These are phyloP conservation scores for Panaeolus cyanescens DNA, from an alignment of 768 basidiomycete genomes.

Conservation along the genomic window DNA sequence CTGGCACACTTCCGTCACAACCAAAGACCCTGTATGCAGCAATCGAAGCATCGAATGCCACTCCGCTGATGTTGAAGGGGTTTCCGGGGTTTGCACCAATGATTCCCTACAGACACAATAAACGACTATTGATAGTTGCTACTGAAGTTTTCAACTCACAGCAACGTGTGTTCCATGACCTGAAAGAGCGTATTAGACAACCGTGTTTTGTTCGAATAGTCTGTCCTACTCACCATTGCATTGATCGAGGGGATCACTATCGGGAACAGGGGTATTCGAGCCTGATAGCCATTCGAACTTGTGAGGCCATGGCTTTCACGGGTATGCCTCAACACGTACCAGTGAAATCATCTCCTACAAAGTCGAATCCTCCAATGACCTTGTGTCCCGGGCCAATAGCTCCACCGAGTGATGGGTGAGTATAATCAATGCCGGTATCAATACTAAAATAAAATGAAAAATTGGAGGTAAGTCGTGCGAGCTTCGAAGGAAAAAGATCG, in stretches of 20 bases:
- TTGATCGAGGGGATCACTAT: constrained; percentile 53
- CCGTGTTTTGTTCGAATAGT: not conserved
- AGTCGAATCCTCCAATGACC: constrained; percentile 54
- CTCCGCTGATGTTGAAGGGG: constrained; percentile 65
- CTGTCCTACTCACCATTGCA: constrained; percentile 34
- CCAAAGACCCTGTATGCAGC: constrained; percentile 60
- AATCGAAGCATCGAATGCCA: constrained; percentile 59
- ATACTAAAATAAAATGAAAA: constrained; percentile 34
- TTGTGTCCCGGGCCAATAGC: constrained; percentile 57
- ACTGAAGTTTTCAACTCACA: constrained; percentile 8
- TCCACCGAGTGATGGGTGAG: constrained; percentile 55
- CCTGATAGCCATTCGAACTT: constrained; percentile 22
- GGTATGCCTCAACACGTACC: constrained; percentile 27
- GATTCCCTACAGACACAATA: constrained; percentile 41
- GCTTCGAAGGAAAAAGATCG: not conserved
- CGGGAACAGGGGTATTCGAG: constrained; percentile 49
- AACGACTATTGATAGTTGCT: not conserved
- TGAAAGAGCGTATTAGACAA: not conserved
- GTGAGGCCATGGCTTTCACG: not conserved
- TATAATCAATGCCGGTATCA: constrained; percentile 60
- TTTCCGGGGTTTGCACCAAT: constrained; percentile 62
- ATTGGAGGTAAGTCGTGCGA: not conserved
- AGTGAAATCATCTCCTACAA: constrained; percentile 57
- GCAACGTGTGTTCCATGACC: constrained; percentile 58
- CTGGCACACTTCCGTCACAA: constrained; percentile 49